Evolutionary conservation across 192 early-diverging fungal genomes (phyloP).

Genomic region (Coemansia sp.): DNA sequence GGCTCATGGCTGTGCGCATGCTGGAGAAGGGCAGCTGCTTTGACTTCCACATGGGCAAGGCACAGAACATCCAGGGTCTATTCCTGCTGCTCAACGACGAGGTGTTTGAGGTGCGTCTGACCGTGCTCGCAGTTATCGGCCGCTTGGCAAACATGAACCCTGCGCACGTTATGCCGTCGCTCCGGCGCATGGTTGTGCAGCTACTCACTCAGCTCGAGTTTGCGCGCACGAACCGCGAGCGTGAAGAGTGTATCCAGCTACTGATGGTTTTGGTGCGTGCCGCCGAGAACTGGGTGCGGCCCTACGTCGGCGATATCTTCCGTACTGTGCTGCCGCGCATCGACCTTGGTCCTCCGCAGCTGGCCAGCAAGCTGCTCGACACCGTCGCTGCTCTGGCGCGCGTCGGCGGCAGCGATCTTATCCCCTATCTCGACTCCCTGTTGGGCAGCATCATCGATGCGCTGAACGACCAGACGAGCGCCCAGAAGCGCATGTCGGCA

Average conservation of each 20-base stretch:
- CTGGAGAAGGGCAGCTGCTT: constrained; percentile 66
- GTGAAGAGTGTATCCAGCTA: constrained; percentile 54
- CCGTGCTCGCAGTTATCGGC: constrained; percentile 82
- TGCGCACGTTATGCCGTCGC: constrained; percentile 90
- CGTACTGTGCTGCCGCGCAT: constrained; percentile 81
- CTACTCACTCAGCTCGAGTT: constrained; percentile 92
- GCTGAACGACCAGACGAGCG: constrained; percentile 80
- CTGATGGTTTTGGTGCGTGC: constrained; percentile 75
- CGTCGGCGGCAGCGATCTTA: constrained; percentile 81
- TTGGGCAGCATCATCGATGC: constrained; percentile 87
- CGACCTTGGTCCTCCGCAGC: constrained; percentile 69
- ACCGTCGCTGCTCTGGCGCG: constrained; percentile 77
- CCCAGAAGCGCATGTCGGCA: constrained; percentile 82
- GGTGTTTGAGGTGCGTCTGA: constrained; percentile 81
- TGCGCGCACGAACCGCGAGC: constrained; percentile 57
- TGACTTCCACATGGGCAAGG: constrained; percentile 88
- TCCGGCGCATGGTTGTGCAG: constrained; percentile 87
- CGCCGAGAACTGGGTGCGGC: constrained; percentile 82
- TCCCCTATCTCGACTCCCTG: constrained; percentile 74
- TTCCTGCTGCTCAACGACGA: constrained; percentile 94
- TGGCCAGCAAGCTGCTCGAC: constrained; percentile 46
- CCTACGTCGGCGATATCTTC: constrained; percentile 88
- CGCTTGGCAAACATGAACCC: constrained; percentile 89
- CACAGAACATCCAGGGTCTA: constrained; percentile 85
- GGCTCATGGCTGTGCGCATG: constrained; percentile 15